These are phyloP conservation scores for Coccomyxa sp. DNA, from an alignment of 139 green algal species.

Conservation along the genomic window DNA sequence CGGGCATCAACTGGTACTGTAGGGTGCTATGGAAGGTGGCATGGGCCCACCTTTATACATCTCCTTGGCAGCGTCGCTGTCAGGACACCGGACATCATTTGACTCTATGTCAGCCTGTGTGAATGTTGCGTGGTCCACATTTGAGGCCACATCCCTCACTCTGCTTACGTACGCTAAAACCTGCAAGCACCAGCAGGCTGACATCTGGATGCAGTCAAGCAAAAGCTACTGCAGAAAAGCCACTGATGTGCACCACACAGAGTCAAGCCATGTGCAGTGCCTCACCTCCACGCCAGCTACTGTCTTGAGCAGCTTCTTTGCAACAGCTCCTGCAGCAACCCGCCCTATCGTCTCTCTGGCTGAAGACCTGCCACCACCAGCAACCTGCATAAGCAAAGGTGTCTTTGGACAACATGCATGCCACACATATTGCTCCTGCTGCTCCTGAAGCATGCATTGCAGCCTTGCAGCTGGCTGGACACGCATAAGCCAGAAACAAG, in stretches of 20 bases:
- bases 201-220: too few relatives aligned
- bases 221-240: too few relatives aligned
- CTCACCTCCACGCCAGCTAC: slow-evolving; percentile 69
- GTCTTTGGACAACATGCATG: too few relatives aligned
- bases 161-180: slow-evolving; percentile 89
- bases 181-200: slow-evolving; percentile 41
- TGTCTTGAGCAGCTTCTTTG: slow-evolving; percentile 92
- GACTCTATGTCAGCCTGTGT: slow-evolving; percentile 84
- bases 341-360: slow-evolving; percentile 96
- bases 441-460: too few relatives aligned
- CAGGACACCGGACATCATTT: slow-evolving; percentile 95
- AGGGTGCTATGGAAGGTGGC: too few relatives aligned
- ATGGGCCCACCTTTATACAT: slow-evolving; percentile 86
- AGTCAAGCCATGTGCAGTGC: too few relatives aligned
- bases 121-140: slow-evolving; percentile 72
- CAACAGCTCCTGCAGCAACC: slow-evolving; percentile 94
- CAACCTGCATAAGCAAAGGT: slow-evolving; percentile 31
- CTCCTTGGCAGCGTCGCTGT: slow-evolving; percentile 70
- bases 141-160: slow-evolving; percentile 73
- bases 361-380: slow-evolving; percentile 91
- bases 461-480: too few relatives aligned
- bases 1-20: too few relatives aligned
- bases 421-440: too few relatives aligned
- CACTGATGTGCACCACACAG: too few relatives aligned
- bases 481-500: too few relatives aligned